Percentiles rank a stretch among this genome's conserved stretches.
phyloP scores from a whole-genome alignment of 352 stramenopile genomes.

The Pythium rhizo-oryzae region DNA sequence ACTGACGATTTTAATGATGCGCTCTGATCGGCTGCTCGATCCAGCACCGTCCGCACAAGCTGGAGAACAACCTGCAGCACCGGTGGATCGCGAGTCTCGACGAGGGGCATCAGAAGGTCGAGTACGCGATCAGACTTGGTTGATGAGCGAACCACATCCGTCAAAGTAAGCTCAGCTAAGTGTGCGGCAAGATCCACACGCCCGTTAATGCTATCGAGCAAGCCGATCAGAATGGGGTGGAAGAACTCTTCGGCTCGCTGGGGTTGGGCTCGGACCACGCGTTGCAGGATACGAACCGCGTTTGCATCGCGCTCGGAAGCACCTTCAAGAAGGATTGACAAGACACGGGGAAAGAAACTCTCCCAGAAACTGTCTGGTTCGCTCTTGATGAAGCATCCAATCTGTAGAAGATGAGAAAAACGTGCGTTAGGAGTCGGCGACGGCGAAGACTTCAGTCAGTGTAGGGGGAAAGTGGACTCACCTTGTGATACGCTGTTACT shows the following conservation, averaged over 20 bases:
- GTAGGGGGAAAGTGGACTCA: constrained; percentile 19
- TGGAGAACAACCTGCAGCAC: constrained; percentile 52
- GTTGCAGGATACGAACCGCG: constrained; percentile 57
- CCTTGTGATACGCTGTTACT: constrained; percentile 52
- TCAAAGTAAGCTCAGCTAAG: constrained; percentile 54
- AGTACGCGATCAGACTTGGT: constrained; percentile 41
- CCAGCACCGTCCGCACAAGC: constrained; percentile 50
- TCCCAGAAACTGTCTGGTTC: constrained; percentile 30
- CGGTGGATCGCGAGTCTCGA: constrained; percentile 42
- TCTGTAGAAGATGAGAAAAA: constrained; percentile 10
- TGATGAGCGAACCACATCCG: constrained; percentile 36
- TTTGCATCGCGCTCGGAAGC: constrained; percentile 48
- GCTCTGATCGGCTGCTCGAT: constrained; percentile 31
- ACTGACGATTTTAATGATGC: neutral
- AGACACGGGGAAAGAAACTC: constrained; percentile 21
- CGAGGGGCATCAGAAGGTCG: constrained; percentile 41
- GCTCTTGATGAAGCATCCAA: constrained; percentile 27
- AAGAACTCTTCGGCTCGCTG: constrained; percentile 53
- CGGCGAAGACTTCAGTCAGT: neutral
- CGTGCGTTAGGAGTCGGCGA: neutral
- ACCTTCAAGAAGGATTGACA: constrained; percentile 35
- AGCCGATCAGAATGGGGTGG: constrained; percentile 56
- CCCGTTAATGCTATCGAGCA: constrained; percentile 49
- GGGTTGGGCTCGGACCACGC: constrained; percentile 44
- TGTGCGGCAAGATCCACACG: constrained; percentile 48